Evolutionary conservation across 441 rosid species (phyloP).

Genomic region (Bocquillonia castaneifolia): DNA sequence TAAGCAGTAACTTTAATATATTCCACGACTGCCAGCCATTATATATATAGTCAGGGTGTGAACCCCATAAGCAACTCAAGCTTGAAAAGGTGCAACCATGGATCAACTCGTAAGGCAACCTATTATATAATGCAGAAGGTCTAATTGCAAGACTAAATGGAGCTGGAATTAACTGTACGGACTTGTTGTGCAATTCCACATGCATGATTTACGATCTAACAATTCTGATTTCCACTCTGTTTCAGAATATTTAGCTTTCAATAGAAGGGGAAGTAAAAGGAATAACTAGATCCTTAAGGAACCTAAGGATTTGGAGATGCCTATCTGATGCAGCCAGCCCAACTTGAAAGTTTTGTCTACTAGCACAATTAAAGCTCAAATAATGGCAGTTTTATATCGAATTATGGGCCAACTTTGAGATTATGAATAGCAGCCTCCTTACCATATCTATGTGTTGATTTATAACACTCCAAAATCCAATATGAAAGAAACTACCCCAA

Average conservation of each 20-base stretch:
- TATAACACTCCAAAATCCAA: neutral
- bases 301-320: conserved; percentile 3
- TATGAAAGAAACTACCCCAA: neutral
- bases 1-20: neutral
- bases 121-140: neutral
- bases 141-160: neutral
- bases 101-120: neutral
- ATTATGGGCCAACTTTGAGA: neutral
- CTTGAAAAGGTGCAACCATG: neutral
- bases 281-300: neutral
- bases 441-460: neutral
- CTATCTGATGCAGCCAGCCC: neutral
- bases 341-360: neutral
- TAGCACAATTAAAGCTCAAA: neutral
- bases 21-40: neutral
- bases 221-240: neutral
- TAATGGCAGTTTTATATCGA: neutral
- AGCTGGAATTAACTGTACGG: neutral
- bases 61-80: neutral
- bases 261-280: neutral
- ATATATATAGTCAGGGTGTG: neutral
- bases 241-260: neutral
- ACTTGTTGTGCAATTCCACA: neutral
- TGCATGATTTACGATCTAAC: neutral
- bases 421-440: no score